A percentile compares a stretch with the other conserved stretches of the same genome.
These are phyloP conservation scores for Candida xiaguanensis DNA, from an alignment of 805 yeast genomes.

Conservation along the genomic window DNA sequence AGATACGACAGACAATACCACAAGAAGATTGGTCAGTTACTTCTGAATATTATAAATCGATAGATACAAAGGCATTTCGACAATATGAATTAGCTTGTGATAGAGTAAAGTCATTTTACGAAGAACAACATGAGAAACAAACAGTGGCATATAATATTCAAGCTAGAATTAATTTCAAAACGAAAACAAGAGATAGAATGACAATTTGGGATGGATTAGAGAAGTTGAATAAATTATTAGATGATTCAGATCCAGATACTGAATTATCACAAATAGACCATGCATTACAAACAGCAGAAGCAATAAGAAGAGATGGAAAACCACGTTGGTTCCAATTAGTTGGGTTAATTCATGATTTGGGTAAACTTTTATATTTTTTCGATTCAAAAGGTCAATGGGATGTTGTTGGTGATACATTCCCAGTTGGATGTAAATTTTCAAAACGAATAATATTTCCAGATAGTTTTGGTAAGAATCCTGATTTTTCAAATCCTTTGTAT, in stretches of 20 bases:
- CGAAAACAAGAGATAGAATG: constrained; percentile 64
- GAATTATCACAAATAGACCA: constrained; percentile 73
- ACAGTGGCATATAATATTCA: constrained; percentile 71
- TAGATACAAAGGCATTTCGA: constrained; percentile 46
- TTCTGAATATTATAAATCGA: constrained; percentile 26
- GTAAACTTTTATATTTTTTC: constrained; percentile 63
- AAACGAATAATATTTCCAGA: constrained; percentile 58
- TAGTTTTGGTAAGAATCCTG: constrained; percentile 58
- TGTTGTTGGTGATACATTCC: constrained; percentile 76
- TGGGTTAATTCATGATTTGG: constrained; percentile 69
- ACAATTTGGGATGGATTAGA: constrained; percentile 69
- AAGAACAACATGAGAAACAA: constrained; percentile 65
- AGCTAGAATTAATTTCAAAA: constrained; percentile 67
- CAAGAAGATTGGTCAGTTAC: constrained; percentile 21
- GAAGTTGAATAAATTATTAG: constrained; percentile 57
- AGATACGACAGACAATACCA: constrained; percentile 13
- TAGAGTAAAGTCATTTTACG: constrained; percentile 61
- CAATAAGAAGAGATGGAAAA: constrained; percentile 60
- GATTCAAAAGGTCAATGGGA: constrained; percentile 79
- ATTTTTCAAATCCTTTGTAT: constrained; percentile 58
- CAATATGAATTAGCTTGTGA: constrained; percentile 69
- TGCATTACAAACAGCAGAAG: constrained; percentile 74
- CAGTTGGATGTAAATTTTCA: constrained; percentile 67
- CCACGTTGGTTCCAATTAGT: constrained; percentile 78
- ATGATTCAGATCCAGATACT: constrained; percentile 74